Evolutionary conservation across 2,329 filamentous ascomycete species (phyloP).

Genomic region (Cylindrodendrum hubeiense): DNA sequence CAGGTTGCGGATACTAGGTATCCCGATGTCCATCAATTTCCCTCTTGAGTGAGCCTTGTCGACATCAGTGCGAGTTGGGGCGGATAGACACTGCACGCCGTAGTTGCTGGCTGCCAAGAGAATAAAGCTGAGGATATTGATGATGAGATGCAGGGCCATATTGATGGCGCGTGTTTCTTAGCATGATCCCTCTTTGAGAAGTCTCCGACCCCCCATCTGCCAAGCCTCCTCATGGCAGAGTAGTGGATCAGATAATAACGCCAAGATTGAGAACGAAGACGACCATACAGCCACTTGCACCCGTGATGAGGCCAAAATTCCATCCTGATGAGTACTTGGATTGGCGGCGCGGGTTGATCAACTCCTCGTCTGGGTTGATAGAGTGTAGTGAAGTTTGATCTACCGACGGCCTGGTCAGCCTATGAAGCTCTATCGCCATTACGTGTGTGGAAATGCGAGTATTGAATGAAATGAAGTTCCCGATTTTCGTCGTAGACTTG

Average conservation of each 20-base stretch:
- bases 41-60: conserved; percentile 31
- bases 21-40: conserved; percentile 36
- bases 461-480: not conserved
- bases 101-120: conserved; percentile 47
- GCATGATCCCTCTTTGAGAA: conserved; percentile 19
- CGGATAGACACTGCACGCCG: conserved; percentile 50
- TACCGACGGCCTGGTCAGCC: not conserved
- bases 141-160: conserved; percentile 18
- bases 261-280: not conserved
- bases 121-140: conserved; percentile 28
- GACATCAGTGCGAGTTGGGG: conserved; percentile 48
- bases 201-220: not conserved
- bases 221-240: not conserved
- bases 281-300: not conserved
- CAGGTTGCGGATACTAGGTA: conserved; percentile 32
- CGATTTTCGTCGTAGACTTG: not conserved
- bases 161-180: conserved; percentile 1
- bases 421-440: not conserved
- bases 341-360: not conserved
- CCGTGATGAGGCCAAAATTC: not conserved
- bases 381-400: not conserved
- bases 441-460: not conserved
- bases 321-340: not conserved
- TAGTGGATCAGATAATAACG: not conserved
- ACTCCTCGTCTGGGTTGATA: not conserved